A percentile compares a stretch with the other conserved stretches of the same genome.
Evolutionary conservation across 371 early-diverging fungal genomes (phyloP).

Genomic region (Nematocida major): DNA sequence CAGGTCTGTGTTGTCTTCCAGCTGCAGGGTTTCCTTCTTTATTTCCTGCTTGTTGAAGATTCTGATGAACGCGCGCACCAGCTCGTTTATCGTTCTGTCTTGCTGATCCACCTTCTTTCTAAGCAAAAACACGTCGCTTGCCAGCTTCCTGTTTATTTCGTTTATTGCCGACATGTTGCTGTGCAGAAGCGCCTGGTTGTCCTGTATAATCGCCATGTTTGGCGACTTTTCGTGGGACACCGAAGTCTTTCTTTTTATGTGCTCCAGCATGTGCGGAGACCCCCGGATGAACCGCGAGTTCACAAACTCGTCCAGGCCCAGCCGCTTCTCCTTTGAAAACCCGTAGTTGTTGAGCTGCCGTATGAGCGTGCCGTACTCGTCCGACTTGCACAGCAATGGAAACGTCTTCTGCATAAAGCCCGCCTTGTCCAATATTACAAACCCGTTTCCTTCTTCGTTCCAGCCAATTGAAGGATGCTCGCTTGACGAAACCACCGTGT

Average conservation of each 20-base stretch:
- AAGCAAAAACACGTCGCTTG: constrained; percentile 53
- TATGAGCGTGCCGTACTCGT: constrained; percentile 64
- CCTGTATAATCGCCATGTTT: constrained; percentile 20
- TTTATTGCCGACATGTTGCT: constrained; percentile 51
- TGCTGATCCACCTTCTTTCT: constrained; percentile 62
- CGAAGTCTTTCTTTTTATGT: constrained; percentile 39
- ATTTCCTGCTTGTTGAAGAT: constrained; percentile 54
- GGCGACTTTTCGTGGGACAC: constrained; percentile 6
- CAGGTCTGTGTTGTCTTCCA: constrained; percentile 12
- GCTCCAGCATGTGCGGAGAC: constrained; percentile 38
- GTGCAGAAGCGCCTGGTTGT: constrained; percentile 33
- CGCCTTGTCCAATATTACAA: constrained; percentile 61
- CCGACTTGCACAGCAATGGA: constrained; percentile 59
- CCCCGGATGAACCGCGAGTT: constrained; percentile 56
- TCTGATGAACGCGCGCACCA: constrained; percentile 59
- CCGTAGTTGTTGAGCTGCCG: constrained; percentile 64
- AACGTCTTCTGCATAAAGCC: constrained; percentile 59
- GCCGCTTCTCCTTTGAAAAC: constrained; percentile 60
- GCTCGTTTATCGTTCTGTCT: constrained; percentile 61
- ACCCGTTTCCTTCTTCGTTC: constrained; percentile 57
- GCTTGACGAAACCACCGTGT: constrained; percentile 52
- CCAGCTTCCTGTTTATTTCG: constrained; percentile 51
- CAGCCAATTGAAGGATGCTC: constrained; percentile 56
- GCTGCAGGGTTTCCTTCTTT: constrained; percentile 19
- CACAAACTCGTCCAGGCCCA: constrained; percentile 55